phyloP scores from a whole-genome alignment of 768 basidiomycete species.

The Auricularia auricula-judae region DNA sequence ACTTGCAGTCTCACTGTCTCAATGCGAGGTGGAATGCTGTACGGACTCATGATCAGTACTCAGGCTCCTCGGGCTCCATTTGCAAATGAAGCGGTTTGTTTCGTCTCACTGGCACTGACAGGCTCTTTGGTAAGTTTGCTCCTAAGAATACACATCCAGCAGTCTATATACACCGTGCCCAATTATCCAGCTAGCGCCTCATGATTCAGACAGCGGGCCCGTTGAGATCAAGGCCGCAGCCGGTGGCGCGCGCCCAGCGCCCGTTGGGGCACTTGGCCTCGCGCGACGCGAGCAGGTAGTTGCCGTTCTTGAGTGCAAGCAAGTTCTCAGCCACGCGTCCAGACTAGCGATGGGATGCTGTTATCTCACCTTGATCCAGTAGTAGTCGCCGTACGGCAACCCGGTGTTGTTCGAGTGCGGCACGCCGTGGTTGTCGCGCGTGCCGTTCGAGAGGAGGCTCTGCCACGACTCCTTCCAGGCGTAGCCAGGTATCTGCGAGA shows the following conservation, averaged over 20 bases:
- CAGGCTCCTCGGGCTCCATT: too few species aligned
- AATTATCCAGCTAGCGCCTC: too few species aligned
- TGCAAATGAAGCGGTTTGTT: too few species aligned
- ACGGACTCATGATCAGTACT: too few species aligned
- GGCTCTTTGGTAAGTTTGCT: too few species aligned
- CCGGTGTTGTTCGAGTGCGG: conserved; percentile 1
- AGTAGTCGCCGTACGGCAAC: neutral
- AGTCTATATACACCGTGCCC: too few species aligned
- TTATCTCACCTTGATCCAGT: neutral
- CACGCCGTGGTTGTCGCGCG: conserved; percentile 39
- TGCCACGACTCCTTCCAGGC: conserved; percentile 55
- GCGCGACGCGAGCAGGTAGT: neutral
- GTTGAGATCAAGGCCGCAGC: neutral
- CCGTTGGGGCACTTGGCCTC: neutral
- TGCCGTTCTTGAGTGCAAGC: neutral
- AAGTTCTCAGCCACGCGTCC: neutral
- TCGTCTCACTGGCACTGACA: too few species aligned
- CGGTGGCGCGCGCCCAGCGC: neutral
- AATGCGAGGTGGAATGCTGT: too few species aligned
- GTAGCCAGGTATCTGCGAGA: conserved; percentile 35
- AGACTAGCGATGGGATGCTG: neutral
- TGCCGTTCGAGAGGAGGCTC: conserved; percentile 54
- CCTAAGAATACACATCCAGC: too few species aligned
- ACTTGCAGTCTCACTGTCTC: too few species aligned
- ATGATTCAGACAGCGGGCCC: neutral